These are phyloP conservation scores for Penicillium sp. DNA, from an alignment of 2,329 filamentous ascomycete genomes.

Conservation along the genomic window DNA sequence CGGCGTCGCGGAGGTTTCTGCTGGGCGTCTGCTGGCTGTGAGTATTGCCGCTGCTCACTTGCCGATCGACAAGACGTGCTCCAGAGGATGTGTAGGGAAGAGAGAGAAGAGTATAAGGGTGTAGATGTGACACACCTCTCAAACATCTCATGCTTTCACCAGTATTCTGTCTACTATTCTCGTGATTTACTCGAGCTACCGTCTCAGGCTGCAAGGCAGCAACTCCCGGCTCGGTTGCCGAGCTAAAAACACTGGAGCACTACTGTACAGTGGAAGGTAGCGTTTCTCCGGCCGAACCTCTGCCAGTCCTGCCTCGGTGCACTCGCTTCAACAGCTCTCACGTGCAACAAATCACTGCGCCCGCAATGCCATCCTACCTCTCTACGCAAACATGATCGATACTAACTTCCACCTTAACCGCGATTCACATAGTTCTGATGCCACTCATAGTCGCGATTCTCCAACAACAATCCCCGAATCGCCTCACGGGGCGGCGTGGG, in stretches of 20 bases:
- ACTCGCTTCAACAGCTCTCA: not conserved
- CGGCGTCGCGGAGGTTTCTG: conserved; percentile 26
- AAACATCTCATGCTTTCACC: not conserved
- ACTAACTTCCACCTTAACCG: conserved; percentile 5
- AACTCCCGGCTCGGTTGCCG: conserved; percentile 19
- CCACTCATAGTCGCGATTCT: conserved; percentile 45
- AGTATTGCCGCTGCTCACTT: conserved; percentile 1
- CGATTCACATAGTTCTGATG: conserved; percentile 47
- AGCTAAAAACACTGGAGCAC: not conserved
- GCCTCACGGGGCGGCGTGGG: conserved; percentile 44
- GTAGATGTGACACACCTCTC: not conserved
- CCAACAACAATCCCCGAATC: conserved; percentile 32
- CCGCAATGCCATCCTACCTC: not conserved
- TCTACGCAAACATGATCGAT: not conserved
- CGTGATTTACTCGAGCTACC: not conserved
- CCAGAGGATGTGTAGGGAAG: not conserved
- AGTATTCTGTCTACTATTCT: not conserved
- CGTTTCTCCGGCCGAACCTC: conserved; percentile 2
- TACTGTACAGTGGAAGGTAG: too few relatives aligned
- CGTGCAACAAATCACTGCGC: conserved; percentile 3
- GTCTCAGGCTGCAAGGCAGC: conserved; percentile 20
- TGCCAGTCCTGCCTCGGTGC: conserved; percentile 9
- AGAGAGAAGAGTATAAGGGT: not conserved
- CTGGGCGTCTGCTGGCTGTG: conserved; percentile 3
- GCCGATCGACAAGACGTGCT: not conserved